Conservation (phyloP, 148 eudicot species). For the Agrostemma githago region DNA sequence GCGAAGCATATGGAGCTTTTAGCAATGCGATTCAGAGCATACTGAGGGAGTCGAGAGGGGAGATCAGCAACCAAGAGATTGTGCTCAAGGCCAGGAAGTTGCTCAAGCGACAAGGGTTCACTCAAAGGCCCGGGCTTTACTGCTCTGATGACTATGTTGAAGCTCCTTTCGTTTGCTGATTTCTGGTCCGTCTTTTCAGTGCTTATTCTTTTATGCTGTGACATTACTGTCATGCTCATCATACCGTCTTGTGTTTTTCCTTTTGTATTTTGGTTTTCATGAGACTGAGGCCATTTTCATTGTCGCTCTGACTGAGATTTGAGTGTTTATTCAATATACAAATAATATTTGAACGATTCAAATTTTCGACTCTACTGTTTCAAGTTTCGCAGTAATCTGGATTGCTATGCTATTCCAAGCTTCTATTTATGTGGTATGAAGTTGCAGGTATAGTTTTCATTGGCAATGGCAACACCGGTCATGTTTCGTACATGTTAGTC, state of each 20-base stretch:
- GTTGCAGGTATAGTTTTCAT: no score
- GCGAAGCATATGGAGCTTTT: constrained; percentile 77
- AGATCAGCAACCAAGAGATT: constrained; percentile 45
- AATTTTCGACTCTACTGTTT: neutral
- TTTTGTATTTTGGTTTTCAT: constrained; percentile 8
- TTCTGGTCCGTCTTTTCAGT: neutral
- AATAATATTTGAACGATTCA: neutral
- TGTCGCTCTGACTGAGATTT: neutral
- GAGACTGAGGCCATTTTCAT: constrained; percentile 2
- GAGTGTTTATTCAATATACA: neutral
- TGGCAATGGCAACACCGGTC: no score
- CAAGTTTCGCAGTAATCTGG: neutral
- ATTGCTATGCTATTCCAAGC: no score
- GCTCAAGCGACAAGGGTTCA: constrained; percentile 72
- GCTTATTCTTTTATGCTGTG: neutral
- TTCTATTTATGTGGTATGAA: no score
- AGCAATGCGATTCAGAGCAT: constrained; percentile 81
- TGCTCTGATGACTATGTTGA: constrained; percentile 68
- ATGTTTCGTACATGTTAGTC: no score
- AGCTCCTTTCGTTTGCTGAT: constrained; percentile 64
- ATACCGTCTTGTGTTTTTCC: neutral
- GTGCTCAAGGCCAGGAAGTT: constrained; percentile 68
- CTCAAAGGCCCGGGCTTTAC: constrained; percentile 85
- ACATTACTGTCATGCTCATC: neutral
- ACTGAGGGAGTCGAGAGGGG: constrained; percentile 50